phyloP scores from a whole-genome alignment of 2,329 filamentous ascomycete genomes.

The Talaromyces pinophilus region DNA sequence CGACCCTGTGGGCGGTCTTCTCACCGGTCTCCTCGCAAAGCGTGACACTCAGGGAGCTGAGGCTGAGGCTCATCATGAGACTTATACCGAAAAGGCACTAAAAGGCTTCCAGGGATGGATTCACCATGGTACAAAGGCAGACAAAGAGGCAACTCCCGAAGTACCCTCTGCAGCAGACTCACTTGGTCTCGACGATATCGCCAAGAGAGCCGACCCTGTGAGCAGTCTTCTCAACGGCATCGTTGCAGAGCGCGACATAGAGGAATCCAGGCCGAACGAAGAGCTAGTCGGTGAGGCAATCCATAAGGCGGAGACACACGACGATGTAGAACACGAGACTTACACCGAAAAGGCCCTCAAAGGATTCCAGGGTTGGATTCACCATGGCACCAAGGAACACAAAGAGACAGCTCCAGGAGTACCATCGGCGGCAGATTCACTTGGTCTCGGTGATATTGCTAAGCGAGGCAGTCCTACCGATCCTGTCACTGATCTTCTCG shows the following conservation, averaged over 20 bases:
- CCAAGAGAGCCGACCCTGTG: neutral
- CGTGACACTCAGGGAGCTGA: neutral
- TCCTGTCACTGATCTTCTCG: neutral
- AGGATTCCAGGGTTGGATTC: conserved; percentile 8
- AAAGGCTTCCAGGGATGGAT: neutral
- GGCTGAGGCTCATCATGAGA: neutral
- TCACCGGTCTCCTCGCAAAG: neutral
- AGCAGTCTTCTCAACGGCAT: neutral
- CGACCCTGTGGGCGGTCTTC: neutral
- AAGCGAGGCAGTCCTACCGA: neutral
- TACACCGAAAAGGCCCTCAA: conserved; percentile 10
- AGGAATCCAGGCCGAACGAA: neutral
- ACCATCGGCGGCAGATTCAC: neutral
- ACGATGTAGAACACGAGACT: neutral
- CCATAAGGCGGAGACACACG: neutral
- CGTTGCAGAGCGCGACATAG: neutral
- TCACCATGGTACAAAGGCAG: neutral
- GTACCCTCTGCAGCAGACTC: neutral
- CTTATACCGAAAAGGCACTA: neutral
- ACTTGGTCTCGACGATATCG: neutral
- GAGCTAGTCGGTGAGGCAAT: too few relatives aligned
- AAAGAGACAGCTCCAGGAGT: neutral
- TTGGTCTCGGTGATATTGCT: neutral
- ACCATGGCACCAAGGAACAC: neutral
- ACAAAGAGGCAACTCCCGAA: neutral